Evolutionary conservation across 352 stramenopile genomes (phyloP), one percentile per base, ranked within the genome.

Genomic region (Phytophthora fragariae): DNA sequence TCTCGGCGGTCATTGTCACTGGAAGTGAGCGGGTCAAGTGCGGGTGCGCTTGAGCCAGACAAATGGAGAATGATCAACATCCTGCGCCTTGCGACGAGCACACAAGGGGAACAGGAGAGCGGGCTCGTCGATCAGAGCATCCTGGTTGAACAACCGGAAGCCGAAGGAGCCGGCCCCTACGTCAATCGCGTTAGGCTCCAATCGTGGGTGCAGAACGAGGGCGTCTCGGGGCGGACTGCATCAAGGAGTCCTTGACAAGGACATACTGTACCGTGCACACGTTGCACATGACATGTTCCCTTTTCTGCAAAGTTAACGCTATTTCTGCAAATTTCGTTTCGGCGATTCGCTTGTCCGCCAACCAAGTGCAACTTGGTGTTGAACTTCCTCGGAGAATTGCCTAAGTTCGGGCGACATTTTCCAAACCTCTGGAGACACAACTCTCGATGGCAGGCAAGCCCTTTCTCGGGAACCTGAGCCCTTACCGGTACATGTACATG

Each of bases 81-180:
- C 68, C 49, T 71, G 29, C 35, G 44, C 56, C 31, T 55, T 27
- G 55, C 27, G 55, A 24, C 47, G 46, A 69, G n/a, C 9, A 31
- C n/a, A 46, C 35, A 50, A 27, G 35, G 56, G 11, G 33, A 2
- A 14, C 15, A 24, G 33, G 33, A 71, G 62, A 71, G 68, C 60
- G 68, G 68, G 67, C 54, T 33, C 56, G 41, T 57, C 19, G 54
- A 59, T 64, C 58, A 70, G 46, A 65, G 54, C 63, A 70, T 73
- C 57, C 50, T 58, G 54, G 70, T 74, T 77, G 70, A 74, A 74
- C 65, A 67, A 77, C 55, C 41, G 44, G 19, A 65, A 65, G 44
- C 61, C 64, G 54, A 69, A 64, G 29, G 55, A 71, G 46, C 35
- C 33, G 24, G 27, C 27, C 35, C 19, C 62, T 70, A 37, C 44